phyloP scores from a whole-genome alignment of 257 asterid species.

The Leonotis leonurus region DNA sequence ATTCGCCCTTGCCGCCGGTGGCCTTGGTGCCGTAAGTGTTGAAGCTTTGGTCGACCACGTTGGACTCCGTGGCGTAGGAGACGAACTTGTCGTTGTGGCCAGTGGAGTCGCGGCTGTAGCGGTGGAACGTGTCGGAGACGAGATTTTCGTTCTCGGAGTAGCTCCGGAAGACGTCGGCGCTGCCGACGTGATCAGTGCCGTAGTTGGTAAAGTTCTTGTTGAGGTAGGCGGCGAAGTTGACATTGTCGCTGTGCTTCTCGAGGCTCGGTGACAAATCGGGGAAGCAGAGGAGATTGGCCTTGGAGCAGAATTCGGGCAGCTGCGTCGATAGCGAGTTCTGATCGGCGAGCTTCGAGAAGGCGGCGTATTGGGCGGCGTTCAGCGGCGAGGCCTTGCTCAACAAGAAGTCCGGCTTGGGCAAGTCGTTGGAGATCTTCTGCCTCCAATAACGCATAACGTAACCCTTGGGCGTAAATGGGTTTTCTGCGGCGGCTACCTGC shows the following conservation, averaged over 20 bases:
- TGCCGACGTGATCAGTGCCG: constrained; percentile 46
- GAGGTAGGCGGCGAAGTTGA: constrained; percentile 33
- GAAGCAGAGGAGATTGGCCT: constrained; percentile 62
- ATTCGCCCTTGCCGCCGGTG: constrained; percentile 57
- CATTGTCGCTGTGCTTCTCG: constrained; percentile 42
- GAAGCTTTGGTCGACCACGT: constrained; percentile 60
- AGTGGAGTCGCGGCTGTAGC: constrained; percentile 69
- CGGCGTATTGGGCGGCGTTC: constrained; percentile 40
- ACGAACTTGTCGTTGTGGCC: constrained; percentile 47
- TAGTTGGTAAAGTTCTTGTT: constrained; percentile 62
- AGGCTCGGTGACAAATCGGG: constrained; percentile 49
- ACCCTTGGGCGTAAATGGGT: constrained; percentile 59
- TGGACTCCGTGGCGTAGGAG: constrained; percentile 40
- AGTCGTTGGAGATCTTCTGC: constrained; percentile 49
- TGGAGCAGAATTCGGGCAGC: constrained; percentile 53
- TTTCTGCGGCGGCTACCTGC: constrained; percentile 40
- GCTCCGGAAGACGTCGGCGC: constrained; percentile 42
- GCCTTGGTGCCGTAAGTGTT: constrained; percentile 54
- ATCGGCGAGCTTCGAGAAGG: constrained; percentile 48
- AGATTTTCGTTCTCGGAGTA: constrained; percentile 45
- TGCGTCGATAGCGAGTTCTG: constrained; percentile 48
- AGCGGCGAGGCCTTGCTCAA: constrained; percentile 60
- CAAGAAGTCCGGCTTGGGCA: constrained; percentile 45
- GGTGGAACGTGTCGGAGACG: constrained; percentile 46
- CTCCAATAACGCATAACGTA: constrained; percentile 54